Evolutionary conservation across 352 stramenopile genomes (phyloP), one percentile per base, ranked within the genome.

Genomic region (Globisporangium rhizosaccharum): DNA sequence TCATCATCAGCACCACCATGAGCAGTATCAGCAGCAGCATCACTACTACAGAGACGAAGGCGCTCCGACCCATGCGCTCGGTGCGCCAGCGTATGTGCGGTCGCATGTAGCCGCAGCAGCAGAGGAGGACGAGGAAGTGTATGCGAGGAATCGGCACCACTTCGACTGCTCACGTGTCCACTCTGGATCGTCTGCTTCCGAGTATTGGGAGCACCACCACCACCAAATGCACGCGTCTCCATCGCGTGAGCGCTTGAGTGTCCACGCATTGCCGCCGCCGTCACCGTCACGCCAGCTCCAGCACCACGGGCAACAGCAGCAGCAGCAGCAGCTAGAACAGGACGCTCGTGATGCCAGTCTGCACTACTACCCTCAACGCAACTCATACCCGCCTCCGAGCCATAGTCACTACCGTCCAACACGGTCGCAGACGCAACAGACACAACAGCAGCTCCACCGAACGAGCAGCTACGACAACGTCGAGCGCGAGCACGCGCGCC

Each of bases 181-280:
- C 20, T 20, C 4, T 58, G 53, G 53, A 58, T 58, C 53, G 39
- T 58, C 53, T 58, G 53, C 53, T 23, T 23, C 37, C 4, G 3
- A 8, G 33, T 39, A 39, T 20, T 30, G 10, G 17, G 10, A 41
- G 17, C 39, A 23, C 9, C 30, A 39, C 33, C 33, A 11, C 33
- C 33, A 39, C 33, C 33, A n/a, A 46, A 20, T 46, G 41, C 41
- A 20, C 14, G 14, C 14, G 41, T 49, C 18, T 7, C 44, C 44
- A 47, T 47, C 37, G 44, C 51, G 28, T 20, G 28, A 17, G 33
- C 9, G 7, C 2, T 17, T n/a, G 30, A 56, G 51, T 30, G 51
- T 56, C 33, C 51, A 46, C 14, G 18, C 23, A 26, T 10, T 39
- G 33, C 33, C 33, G 33, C 33, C 33, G 33, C 33, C 33, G 10